Base-by-base conservation (phyloP, 371 early-diverging fungal genomes). In the Antonospora locustae region DNA sequence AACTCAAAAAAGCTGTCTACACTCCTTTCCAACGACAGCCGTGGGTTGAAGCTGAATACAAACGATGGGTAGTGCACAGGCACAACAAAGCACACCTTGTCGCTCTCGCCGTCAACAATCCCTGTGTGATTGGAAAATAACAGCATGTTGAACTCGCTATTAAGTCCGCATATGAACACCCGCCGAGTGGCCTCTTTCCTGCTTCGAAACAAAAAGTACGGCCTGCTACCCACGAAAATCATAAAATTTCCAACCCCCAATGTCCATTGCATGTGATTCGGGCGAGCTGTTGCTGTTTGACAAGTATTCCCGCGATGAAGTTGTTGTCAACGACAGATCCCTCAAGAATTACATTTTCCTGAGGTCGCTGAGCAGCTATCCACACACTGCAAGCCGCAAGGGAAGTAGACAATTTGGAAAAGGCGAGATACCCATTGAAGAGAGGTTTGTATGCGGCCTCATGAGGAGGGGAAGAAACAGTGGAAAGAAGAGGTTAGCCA, bases 381-480 rank as follows among this genome's bases (percentile, higher is more conserved):
- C 75, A 2, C 75, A 74, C 55, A 71, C 72, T 19, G 56, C 65
- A 28, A 50, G 55, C 5, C 52, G 49, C 39, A 59, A 65, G 30
- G 67, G 56, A 12, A 52, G 47, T 1, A 4, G 14, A 7, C 89
- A 88, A 64, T 63, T 57, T 54, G 64, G 67, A 22, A 73, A 71
- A 54, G 58, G 56, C 5, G 70, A 86, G 84, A 92, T 94, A 81
- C 95, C 95, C 62, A 84, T 96, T 63, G 89, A 91, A 60, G 96
- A 96, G 82, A 87, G 99, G 78, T 82, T 98, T 70, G 87, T 89
- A 79, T 91, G 90, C 84, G 87, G 90, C 60, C 80, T 98, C 63
- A 98, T 98, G 99, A 93, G 92, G 88, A 87, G 91, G 82, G 99
- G 99, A 68, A 90, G 96, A 76, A 98, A 98, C 87, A 93, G 89